Evolutionary conservation across 495 filamentous ascomycete species (phyloP), one percentile per base, ranked within the genome.

Genomic region (Neurospora hispaniola): DNA sequence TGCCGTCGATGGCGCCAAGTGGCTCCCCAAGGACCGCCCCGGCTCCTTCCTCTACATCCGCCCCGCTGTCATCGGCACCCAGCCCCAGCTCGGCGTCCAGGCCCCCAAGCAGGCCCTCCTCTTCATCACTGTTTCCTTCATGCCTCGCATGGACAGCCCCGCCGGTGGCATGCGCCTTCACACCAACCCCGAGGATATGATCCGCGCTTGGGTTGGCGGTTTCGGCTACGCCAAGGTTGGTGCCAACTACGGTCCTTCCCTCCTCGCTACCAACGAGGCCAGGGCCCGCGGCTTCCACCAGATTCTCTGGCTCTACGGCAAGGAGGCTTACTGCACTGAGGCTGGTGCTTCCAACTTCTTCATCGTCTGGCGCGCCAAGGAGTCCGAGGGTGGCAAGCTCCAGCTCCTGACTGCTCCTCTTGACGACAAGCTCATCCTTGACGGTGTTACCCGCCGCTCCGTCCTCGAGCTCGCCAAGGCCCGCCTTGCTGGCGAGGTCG

Each of bases 341-440:
- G 94, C 94, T 2, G 94, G 94, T n/a, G 93, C 93, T 11, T 90
- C 87, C 72, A 97, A 97, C 81, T 97, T 98, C 85, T 97, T 98
- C 81, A 86, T 97, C 12, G 84, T 97, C 35, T 93, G 92, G 92
- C 87, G 87, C 74, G 90, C 88, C 41, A 86, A 84, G 78, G 86
- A 91, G 69, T 87, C 82, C 2, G 86, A 90, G 70, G 86, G 82
- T 1, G 89, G 89, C 4, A 88, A 86, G 78, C 74, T 88, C 48
- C 87, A 97, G 85, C 85, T 98, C 40, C 85, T 97, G 44, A 98
- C 94, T 11, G 92, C 94, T 69, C 91, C 92, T 0, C 80, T 97
- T 69, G 91, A 90, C 46, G 92, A 91, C 79, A 89, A 90, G 80
- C 85, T 97, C 71, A 96, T 98, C 76, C 83, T 98, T 18, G 90